Evolutionary conservation across 345 rosid genomes (phyloP).

Genomic region (Brassica rapa): DNA sequence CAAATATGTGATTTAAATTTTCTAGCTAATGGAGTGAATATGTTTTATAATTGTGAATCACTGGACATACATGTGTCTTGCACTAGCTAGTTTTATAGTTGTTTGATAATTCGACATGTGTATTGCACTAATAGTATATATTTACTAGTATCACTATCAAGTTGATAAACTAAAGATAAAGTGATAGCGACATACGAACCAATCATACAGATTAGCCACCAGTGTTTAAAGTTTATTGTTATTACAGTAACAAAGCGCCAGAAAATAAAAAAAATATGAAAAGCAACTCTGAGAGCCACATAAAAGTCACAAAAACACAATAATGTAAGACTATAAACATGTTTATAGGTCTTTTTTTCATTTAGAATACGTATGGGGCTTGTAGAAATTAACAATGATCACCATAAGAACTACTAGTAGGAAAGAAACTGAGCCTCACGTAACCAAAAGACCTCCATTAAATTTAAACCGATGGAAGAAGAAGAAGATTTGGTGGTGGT

Average conservation of each 20-base stretch:
- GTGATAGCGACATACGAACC: background rate
- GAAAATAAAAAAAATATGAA: background rate
- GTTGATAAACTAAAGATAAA: constrained; percentile 1
- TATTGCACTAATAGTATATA: no score
- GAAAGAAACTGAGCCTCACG: background rate
- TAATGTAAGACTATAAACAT: background rate
- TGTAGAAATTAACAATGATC: background rate
- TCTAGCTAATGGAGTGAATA: background rate
- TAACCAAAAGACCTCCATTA: background rate
- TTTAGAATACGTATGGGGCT: background rate
- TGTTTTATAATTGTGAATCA: background rate
- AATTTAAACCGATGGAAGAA: constrained; percentile 22
- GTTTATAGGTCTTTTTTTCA: background rate
- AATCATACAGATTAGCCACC: background rate
- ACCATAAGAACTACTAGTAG: background rate
- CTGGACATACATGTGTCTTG: background rate
- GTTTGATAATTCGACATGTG: no score
- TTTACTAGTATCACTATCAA: background rate
- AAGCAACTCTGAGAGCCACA: background rate
- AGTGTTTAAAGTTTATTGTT: background rate
- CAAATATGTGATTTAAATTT: background rate
- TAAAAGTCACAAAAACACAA: background rate
- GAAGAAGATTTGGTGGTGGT: constrained; percentile 8
- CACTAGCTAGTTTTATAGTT: background rate
- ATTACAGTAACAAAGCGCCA: background rate